Base-by-base conservation (phyloP, 1,284 basidiomycete genomes). In the Austroboletus rostrupii region DNA sequence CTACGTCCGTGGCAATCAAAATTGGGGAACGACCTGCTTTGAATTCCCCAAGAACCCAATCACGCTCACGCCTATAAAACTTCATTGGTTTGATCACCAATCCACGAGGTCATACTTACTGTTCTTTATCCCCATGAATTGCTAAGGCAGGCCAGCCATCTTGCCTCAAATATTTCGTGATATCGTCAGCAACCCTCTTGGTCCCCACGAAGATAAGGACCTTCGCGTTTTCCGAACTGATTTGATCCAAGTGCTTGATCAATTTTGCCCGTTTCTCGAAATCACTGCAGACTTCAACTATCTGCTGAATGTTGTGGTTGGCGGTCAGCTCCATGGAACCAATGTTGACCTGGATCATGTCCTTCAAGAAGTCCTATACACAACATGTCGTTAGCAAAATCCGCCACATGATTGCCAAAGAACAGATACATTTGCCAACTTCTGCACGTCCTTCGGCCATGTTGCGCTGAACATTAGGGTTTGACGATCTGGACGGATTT, bases 391-490 rank as follows among this genome's bases (percentile, higher is more conserved):
- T 62, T 16, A 52, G 17, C n/a, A n/a, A 29, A 11, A 36, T 5
- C 14, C 17, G 20, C 3, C 11, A 29, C 19, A 16, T 41, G 35
- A 14, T 23, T 7, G 23, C 6, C 20, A 26, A 19, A 52, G 3
- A 38, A 17, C 29, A 65, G 72, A 50, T 61, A 90, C 87, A 64
- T 84, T 87, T 36, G 96, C 96, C 55, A 99, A 82, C 62, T 94
- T 92, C 75, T 99, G 96, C 5, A 99, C 97, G 64, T 99, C 96
- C 74, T 97, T 98, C 31, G 96, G 96, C 96, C 96, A 99, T 20
- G 97, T 99, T 21, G 96, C 96, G 50, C 94, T 97, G 79, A 99
- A 99, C 83, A 94, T 92, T 53, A 95, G 78, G 1, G 92, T 94
- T 69, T 97, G 95, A 66, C 93, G 85, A 74, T 97, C 95, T 37